These are phyloP conservation scores for Geum urbanum DNA, from an alignment of 306 rosid genomes.

Conservation along the genomic window DNA sequence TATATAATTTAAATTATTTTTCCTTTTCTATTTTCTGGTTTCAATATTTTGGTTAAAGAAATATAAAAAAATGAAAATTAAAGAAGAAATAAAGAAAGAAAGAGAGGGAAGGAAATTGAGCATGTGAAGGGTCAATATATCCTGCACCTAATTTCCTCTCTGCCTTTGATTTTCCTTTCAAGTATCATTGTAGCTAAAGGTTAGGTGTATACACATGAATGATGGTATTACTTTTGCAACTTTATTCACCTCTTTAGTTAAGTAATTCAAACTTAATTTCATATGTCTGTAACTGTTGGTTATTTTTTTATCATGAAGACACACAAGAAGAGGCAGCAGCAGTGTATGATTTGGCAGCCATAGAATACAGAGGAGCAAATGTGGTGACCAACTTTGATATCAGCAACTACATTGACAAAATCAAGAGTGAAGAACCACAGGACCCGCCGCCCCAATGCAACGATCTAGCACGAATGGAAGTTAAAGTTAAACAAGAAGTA, in stretches of 20 bases:
- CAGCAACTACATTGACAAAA: constrained; percentile 50
- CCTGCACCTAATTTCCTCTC: constrained; percentile 14
- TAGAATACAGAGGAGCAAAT: constrained; percentile 77
- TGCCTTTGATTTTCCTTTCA: not conserved
- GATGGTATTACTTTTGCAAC: not conserved
- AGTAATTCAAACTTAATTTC: no score
- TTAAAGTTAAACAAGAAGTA: constrained; percentile 14
- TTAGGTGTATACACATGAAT: not conserved
- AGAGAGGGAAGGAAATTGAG: not conserved
- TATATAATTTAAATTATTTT: no score
- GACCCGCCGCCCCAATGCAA: constrained; percentile 23
- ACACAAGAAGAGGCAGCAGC: constrained; percentile 97
- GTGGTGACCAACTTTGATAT: constrained; percentile 90
- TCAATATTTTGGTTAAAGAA: not conserved
- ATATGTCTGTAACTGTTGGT: not conserved
- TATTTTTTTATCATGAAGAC: constrained; percentile 32
- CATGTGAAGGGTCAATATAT: not conserved
- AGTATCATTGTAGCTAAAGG: constrained; percentile 9
- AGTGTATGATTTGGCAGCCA: constrained; percentile 88
- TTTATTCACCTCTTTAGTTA: not conserved
- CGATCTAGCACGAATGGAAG: constrained; percentile 19
- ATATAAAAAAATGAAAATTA: no score
- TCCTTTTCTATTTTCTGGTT: not conserved
- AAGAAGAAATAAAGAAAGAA: not conserved
- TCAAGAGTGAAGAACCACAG: constrained; percentile 26